Evolutionary conservation across 2,329 filamentous ascomycete species (phyloP).

Genomic region (Dactylonectria estremocensis): DNA sequence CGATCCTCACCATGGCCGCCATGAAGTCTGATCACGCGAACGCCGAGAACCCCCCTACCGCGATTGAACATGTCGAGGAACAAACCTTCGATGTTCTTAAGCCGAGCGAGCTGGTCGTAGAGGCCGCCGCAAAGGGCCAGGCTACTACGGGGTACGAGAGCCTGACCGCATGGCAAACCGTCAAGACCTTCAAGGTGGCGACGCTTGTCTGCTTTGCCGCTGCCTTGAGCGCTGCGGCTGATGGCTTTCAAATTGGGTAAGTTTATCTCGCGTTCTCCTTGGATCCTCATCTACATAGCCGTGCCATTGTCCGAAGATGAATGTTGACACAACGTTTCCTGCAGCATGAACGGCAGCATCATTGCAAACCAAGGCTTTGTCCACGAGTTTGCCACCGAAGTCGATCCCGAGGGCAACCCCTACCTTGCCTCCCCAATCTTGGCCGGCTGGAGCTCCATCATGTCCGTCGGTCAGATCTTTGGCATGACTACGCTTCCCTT

Average conservation of each 20-base stretch:
- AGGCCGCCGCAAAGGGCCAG: slow-evolving; percentile 45
- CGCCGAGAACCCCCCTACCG: no score
- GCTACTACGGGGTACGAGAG: slow-evolving; percentile 46
- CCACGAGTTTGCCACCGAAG: slow-evolving; percentile 25
- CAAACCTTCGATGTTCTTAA: no score
- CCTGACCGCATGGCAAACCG: slow-evolving; percentile 45
- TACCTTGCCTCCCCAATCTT: no score
- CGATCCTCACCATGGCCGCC: no score
- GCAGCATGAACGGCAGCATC: slow-evolving; percentile 36
- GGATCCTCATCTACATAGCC: no score
- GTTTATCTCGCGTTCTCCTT: slow-evolving; percentile 8
- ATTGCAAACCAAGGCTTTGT: slow-evolving; percentile 38
- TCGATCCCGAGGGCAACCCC: slow-evolving; percentile 36
- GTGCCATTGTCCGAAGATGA: no score
- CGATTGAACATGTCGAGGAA: no score
- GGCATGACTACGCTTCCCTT: slow-evolving; percentile 15
- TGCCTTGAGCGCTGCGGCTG: slow-evolving; percentile 24
- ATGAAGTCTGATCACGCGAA: no score
- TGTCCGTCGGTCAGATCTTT: slow-evolving; percentile 1
- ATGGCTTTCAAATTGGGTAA: slow-evolving; percentile 49
- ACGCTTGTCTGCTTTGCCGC: slow-evolving; percentile 44
- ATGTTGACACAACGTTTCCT: neutral
- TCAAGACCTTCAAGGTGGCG: slow-evolving; percentile 46
- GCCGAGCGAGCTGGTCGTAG: neutral
- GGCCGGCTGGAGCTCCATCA: slow-evolving; percentile 39